phyloP scores from a whole-genome alignment of 148 eudicot species.

The Chenopodium suecicum region DNA sequence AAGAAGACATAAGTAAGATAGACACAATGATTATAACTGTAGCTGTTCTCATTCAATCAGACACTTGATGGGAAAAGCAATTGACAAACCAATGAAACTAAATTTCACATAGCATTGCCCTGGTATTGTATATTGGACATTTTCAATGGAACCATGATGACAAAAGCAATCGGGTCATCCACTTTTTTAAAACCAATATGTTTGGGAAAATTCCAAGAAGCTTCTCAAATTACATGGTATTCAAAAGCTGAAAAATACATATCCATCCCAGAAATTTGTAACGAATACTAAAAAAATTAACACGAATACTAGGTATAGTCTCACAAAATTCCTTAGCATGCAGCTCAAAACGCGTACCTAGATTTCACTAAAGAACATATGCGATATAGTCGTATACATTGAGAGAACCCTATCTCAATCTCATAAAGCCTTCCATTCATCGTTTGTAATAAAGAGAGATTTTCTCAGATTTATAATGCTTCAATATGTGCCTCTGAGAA shows the following conservation, averaged over 20 bases:
- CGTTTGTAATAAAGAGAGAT: neutral
- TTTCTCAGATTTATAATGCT: neutral
- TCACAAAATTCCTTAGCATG: neutral
- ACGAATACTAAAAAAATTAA: neutral
- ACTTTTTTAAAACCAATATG: neutral
- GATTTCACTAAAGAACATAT: neutral
- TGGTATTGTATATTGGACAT: neutral
- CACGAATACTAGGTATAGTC: neutral
- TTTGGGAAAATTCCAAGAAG: neutral
- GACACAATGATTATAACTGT: neutral
- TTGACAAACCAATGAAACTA: neutral
- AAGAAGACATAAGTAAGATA: neutral
- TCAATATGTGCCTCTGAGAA: neutral
- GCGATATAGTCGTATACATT: neutral
- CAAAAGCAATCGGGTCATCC: neutral
- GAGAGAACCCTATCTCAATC: neutral
- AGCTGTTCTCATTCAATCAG: neutral
- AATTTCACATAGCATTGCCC: neutral
- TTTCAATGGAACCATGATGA: neutral
- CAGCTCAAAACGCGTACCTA: neutral
- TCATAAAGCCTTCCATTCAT: neutral
- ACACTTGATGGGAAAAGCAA: neutral
- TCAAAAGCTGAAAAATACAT: neutral
- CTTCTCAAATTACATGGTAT: neutral
- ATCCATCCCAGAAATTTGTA: neutral